phyloP scores from a whole-genome alignment of 2,329 filamentous ascomycete genomes.

The Camptophora hylomeconis region DNA sequence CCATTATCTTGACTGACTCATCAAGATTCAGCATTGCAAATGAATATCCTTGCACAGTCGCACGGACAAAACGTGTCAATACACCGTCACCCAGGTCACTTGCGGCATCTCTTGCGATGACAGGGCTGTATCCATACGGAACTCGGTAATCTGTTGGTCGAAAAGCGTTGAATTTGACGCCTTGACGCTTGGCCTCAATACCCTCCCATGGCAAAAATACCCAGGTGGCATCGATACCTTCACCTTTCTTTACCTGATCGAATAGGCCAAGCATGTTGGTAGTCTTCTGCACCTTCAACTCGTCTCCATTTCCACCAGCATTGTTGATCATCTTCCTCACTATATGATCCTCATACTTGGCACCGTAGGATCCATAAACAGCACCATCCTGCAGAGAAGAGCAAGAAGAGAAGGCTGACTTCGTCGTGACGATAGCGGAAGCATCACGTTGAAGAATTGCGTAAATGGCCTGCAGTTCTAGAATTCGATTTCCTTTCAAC shows the following conservation, averaged over 20 bases:
- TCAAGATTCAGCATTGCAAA: background rate
- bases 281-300: background rate
- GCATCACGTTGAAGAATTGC: background rate
- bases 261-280: too few species aligned
- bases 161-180: background rate
- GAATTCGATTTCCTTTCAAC: too few species aligned
- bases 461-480: too few species aligned
- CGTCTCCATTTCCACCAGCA: background rate
- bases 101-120: constrained; percentile 1
- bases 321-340: background rate
- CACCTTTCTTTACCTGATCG: constrained; percentile 1
- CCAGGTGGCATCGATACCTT: constrained; percentile 1
- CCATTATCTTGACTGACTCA: background rate
- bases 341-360: constrained; percentile 1
- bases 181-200: constrained; percentile 1
- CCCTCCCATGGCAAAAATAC: constrained; percentile 1
- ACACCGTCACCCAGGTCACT: background rate
- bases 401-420: too few species aligned
- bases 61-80: constrained; percentile 1
- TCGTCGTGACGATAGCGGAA: background rate
- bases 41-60: constrained; percentile 1
- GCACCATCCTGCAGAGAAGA: background rate
- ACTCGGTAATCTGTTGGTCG: background rate
- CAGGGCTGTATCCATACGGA: constrained; percentile 2
- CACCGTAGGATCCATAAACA: background rate